Base-by-base conservation (phyloP, 129 eudicot species). In the Flaveria sonorensis region DNA sequence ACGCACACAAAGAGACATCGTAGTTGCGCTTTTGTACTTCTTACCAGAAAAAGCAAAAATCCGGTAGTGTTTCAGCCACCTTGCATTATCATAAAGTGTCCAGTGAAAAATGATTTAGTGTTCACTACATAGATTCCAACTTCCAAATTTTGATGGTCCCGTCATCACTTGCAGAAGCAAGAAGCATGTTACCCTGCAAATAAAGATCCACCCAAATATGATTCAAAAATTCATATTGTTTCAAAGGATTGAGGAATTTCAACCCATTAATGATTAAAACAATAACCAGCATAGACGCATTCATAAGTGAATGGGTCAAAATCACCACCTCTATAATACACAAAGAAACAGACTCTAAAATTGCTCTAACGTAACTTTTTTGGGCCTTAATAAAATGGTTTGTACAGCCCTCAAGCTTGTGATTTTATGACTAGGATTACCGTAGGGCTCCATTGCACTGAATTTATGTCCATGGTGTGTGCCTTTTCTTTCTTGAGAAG, bases 121-220 rank as follows among this genome's bases (percentile, higher is more conserved):
- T 70, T 73, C 81, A 82, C 21, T 57, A 26, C 15, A 70, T 7
- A n/a, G 93, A 53, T 47, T 59, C 85, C 77, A 91, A 56, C 75
- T 89, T 86, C 99, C 99, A 91, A 52, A 95, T 89, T 89, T 95
- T 95, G 71, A 91, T 72, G 10, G 91, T 86, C 52, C 94, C 92
- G 70, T 95, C 99, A 76, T 95, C 99, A 82, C 99, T 91, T 24
- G 96, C 90, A 28, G 99, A 95, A 51, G 99, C 99, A 72, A 95
- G 92, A 59, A 86, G 88, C 82, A 64, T 72, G 42, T 64, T 76
- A 12, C 81, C 94, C 99, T 95, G 89, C 62, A 65, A 79, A 73
- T 42, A 42, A 5, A 42, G 51, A 72, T 18, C n/a, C 51, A 32
- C 50, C 18, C 13, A n/a, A 21, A 16, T 16, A 64, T 16, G 24